A percentile compares a stretch with the other conserved stretches of the same genome.
These are phyloP conservation scores for Lactarius vividus DNA, from an alignment of 768 basidiomycete genomes.

Conservation along the genomic window DNA sequence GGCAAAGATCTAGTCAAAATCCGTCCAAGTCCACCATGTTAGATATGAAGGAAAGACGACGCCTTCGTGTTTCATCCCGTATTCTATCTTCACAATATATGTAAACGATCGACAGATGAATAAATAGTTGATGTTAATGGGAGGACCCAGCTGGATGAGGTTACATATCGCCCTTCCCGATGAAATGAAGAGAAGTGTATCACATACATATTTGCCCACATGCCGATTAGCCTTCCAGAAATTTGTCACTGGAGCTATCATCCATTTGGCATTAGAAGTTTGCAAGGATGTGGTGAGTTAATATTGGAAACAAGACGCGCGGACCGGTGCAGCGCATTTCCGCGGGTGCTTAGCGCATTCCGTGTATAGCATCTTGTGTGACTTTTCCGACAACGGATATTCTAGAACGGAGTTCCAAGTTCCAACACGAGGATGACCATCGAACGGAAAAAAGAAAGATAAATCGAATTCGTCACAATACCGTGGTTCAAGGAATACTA, in stretches of 20 bases:
- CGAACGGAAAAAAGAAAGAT: background rate
- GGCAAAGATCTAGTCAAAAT: background rate
- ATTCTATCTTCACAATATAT: background rate
- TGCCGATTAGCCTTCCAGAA: background rate
- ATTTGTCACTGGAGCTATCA: background rate
- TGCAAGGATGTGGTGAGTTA: background rate
- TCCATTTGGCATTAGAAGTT: background rate
- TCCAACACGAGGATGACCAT: background rate
- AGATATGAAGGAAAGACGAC: background rate
- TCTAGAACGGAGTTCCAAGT: background rate
- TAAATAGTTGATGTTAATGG: background rate
- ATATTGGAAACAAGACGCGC: background rate
- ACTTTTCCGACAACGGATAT: background rate
- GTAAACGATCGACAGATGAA: background rate
- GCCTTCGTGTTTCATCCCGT: background rate
- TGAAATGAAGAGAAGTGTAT: background rate
- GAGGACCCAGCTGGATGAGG: background rate
- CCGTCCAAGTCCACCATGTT: background rate
- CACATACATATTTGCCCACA: background rate
- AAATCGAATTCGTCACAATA: background rate
- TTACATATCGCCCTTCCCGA: background rate
- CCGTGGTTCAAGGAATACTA: constrained; percentile 59
- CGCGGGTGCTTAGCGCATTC: background rate
- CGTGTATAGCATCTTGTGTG: background rate
- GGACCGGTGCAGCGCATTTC: background rate